Evolutionary conservation across 2,329 filamentous ascomycete species (phyloP), one percentile per base, ranked within the genome.

Genomic region (Neoscytalidium dimidiatum): DNA sequence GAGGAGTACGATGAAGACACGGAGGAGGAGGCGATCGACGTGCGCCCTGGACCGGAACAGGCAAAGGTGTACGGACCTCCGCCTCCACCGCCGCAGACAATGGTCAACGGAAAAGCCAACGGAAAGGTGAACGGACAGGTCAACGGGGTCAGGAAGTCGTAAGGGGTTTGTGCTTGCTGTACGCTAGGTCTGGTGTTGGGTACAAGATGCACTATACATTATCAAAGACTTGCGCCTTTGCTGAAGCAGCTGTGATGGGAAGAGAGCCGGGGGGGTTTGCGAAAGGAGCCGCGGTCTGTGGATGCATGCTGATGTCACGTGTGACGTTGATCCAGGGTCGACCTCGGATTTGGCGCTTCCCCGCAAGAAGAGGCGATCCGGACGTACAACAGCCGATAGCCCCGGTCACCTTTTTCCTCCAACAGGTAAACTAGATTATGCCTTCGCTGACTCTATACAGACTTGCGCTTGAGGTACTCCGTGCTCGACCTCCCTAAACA

Each of bases 1-100:
- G 73, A 80, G 73, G 83, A 85, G 44, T 84, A 85, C 67, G 83
- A 85, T 52, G 82, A 85, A 63, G 82, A 84, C 48, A 83, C 83
- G 6, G 84, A 86, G 60, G 88, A 89, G 69, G 84, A 86, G 31
- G 84, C 71, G 29, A 65, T 75, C 44, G 75, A 77, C 23, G 58
- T 62, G 49, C 68, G 74, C 43, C 76, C 74, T 0, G 62, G 62
- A 7, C 52, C 62, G 19, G 62, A 64, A 41, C 28, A 33, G 44
- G 46, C 56, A 56, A 53, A 61, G 28, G 41, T 78, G 75, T 66
- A 75, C 75, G 13, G 75, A 74, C 44, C 73, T 76, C 11, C 64
- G 41, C 33, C 64, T 19, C 44, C 76, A 44, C 76, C 76, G 38
- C 76, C 75, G 48, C 74, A 74, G 57, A 73, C 63, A 14, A 65